Percentiles rank a stretch among this genome's conserved stretches.
These are phyloP conservation scores for Trichoderma harzianum DNA, from an alignment of 2,329 filamentous ascomycete genomes.

Conservation along the genomic window DNA sequence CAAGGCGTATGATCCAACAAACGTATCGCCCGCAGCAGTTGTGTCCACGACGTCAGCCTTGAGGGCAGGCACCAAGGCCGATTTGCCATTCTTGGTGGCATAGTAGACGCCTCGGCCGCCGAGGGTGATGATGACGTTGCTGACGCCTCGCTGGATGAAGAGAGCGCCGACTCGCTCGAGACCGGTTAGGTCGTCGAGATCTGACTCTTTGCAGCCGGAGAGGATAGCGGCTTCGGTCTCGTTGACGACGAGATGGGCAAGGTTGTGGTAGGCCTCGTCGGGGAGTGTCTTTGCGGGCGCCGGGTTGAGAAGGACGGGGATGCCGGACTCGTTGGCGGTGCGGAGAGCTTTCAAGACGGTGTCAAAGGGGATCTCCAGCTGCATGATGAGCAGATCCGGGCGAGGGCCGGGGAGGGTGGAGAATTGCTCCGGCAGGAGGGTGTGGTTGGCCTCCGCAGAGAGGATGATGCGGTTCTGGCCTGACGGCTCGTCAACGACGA, in stretches of 20 bases:
- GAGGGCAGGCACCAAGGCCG: constrained; percentile 57
- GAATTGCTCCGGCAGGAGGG: constrained; percentile 38
- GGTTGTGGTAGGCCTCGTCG: constrained; percentile 58
- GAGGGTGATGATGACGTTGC: constrained; percentile 78
- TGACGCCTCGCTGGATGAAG: constrained; percentile 68
- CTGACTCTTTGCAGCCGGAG: constrained; percentile 50
- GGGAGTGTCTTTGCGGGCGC: constrained; percentile 73
- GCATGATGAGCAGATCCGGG: constrained; percentile 68
- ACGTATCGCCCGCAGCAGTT: constrained; percentile 91
- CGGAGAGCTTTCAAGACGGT: constrained; percentile 61
- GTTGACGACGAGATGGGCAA: constrained; percentile 83
- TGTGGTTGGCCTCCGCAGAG: constrained; percentile 67
- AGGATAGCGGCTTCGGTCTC: constrained; percentile 83
- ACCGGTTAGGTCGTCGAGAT: constrained; percentile 46
- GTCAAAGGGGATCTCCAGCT: constrained; percentile 70
- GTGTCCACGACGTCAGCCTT: constrained; percentile 83
- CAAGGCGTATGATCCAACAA: constrained; percentile 83
- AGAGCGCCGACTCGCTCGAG: constrained; percentile 47
- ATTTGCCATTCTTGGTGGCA: constrained; percentile 41
- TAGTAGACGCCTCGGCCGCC: constrained; percentile 77
- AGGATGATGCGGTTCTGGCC: constrained; percentile 77
- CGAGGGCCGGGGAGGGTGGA: constrained; percentile 31
- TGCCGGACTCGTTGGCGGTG: constrained; percentile 43
- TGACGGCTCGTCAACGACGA: constrained; percentile 68
- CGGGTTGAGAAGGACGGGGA: constrained; percentile 78